These are phyloP conservation scores for Inosperma sp. DNA, from an alignment of 768 basidiomycete genomes.

Conservation along the genomic window DNA sequence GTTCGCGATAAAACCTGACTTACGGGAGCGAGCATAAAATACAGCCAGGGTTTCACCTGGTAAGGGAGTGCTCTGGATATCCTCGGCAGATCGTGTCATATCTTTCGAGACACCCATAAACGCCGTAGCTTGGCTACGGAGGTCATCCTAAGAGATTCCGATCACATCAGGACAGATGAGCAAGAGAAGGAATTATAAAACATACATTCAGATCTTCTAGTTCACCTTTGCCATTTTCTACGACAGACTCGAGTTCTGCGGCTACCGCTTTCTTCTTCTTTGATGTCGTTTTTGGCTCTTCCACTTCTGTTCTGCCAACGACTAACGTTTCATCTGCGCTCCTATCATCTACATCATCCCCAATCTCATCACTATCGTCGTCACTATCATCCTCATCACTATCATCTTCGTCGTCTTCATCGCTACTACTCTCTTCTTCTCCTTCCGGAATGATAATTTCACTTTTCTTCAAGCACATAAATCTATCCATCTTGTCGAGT, in stretches of 20 bases:
- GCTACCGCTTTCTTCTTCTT: slow-evolving; percentile 3
- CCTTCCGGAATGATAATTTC: slow-evolving; percentile 57
- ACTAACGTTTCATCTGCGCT: slow-evolving; percentile 24
- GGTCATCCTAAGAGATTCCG: no score
- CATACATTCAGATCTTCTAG: neutral
- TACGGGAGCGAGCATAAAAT: slow-evolving; percentile 80
- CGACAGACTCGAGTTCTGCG: neutral
- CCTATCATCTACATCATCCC: slow-evolving; percentile 38
- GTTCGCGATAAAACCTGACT: slow-evolving; percentile 23
- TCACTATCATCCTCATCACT: slow-evolving; percentile 53
- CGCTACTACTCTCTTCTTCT: slow-evolving; percentile 58
- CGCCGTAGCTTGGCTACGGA: slow-evolving; percentile 34
- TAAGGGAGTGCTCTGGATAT: slow-evolving; percentile 66
- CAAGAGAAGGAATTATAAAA: no score
- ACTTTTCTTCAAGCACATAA: slow-evolving; percentile 65
- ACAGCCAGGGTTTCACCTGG: slow-evolving; percentile 80
- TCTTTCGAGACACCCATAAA: slow-evolving; percentile 64
- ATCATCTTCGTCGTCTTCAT: slow-evolving; percentile 56
- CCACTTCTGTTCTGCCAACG: slow-evolving; percentile 9
- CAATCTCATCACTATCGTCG: slow-evolving; percentile 39
- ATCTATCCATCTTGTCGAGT: slow-evolving; percentile 82
- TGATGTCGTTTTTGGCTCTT: neutral
- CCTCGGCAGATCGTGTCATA: slow-evolving; percentile 57
- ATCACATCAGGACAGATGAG: no score
- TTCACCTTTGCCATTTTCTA: slow-evolving; percentile 2